Evolutionary conservation across 2,329 filamentous ascomycete species (phyloP), one percentile per base, ranked within the genome.

Genomic region (Colletotrichum echinochloae): DNA sequence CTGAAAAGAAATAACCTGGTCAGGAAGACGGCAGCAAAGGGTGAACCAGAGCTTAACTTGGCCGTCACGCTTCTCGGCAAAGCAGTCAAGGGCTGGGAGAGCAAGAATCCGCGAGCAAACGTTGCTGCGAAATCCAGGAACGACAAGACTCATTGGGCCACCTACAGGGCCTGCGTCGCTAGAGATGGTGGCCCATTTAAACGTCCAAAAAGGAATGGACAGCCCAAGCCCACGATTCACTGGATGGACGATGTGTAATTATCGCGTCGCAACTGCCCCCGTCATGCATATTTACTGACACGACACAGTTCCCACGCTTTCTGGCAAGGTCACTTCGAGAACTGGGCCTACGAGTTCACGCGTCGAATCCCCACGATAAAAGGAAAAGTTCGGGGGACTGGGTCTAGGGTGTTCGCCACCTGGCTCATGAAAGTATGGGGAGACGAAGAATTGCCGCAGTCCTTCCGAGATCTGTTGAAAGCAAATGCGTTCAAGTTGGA

Each of bases 141-240:
- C 12, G 60, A 57, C 5, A 56, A 35, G 16, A 11, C 66, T 8
- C 60, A 73, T 14, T 66, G 59, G 57, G 20, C 52, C 3, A 74
- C 72, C 0, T 74, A 65, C 35, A 57, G n/a, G 8, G 71, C 71
- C 5, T 71, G 62, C 8, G 63, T 71, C 20, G 41, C n/a, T 16
- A 52, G 67, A 16, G 1, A 54, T 1, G 72, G 72, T 1, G 62
- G 49, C 1, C 3, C 16, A 7, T 63, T 56, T 14, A 16, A 12
- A 1, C 52, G 51, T 9, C 60, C 18, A 11, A 33, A 41, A 18
- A 41, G 60, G 16, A 51, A 35, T 3, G 41, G 49, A 5, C 30
- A 35, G 20, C 18, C 23, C 2, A 56, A 49, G 52, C 28, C 55
- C 3, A 23, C n/a, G 0, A 51, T 63, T 26, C 20, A 63, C 35